phyloP scores from a whole-genome alignment of 1,284 basidiomycete genomes.

The Ceratobasidium sp. region DNA sequence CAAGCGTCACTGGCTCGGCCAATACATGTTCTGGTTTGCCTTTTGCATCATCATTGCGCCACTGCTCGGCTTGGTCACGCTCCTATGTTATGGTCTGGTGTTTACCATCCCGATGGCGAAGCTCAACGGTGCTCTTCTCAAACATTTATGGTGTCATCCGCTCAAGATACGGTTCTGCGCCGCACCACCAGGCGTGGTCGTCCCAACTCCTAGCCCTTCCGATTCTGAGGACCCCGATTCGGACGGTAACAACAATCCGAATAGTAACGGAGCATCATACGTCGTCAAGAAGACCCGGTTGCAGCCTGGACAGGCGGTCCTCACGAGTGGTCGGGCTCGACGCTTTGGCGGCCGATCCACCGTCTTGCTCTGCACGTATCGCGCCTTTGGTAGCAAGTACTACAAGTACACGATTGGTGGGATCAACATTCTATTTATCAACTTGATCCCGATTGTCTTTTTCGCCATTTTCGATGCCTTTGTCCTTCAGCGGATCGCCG shows the following conservation, averaged over 20 bases:
- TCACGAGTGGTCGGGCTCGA: slow-evolving; percentile 70
- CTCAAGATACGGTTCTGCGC: slow-evolving; percentile 92
- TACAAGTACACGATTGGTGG: slow-evolving; percentile 99
- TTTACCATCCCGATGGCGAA: slow-evolving; percentile 99
- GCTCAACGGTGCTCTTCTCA: slow-evolving; percentile 92
- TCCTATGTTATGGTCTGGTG: slow-evolving; percentile 91
- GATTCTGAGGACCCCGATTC: slow-evolving; percentile 43
- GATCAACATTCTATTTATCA: slow-evolving; percentile 98
- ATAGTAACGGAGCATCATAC: slow-evolving; percentile 57
- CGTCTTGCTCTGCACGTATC: slow-evolving; percentile 95
- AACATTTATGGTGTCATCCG: slow-evolving; percentile 84
- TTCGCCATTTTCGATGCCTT: slow-evolving; percentile 96
- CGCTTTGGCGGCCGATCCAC: slow-evolving; percentile 65
- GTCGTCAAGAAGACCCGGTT: slow-evolving; percentile 71
- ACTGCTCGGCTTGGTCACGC: slow-evolving; percentile 78
- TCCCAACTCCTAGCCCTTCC: slow-evolving; percentile 49
- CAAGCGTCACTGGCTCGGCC: slow-evolving; percentile 56
- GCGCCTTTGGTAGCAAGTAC: slow-evolving; percentile 90
- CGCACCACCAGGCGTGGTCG: slow-evolving; percentile 65
- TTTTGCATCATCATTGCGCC: slow-evolving; percentile 87
- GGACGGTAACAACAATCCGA: slow-evolving; percentile 48
- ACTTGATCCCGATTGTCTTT: slow-evolving; percentile 93
- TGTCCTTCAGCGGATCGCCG: slow-evolving; percentile 67
- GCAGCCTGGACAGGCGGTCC: slow-evolving; percentile 77
- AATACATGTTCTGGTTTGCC: slow-evolving; percentile 80